Percentiles rank a stretch among this genome's conserved stretches.
phyloP scores from a whole-genome alignment of 148 eudicot genomes.

The Cornus kousa region DNA sequence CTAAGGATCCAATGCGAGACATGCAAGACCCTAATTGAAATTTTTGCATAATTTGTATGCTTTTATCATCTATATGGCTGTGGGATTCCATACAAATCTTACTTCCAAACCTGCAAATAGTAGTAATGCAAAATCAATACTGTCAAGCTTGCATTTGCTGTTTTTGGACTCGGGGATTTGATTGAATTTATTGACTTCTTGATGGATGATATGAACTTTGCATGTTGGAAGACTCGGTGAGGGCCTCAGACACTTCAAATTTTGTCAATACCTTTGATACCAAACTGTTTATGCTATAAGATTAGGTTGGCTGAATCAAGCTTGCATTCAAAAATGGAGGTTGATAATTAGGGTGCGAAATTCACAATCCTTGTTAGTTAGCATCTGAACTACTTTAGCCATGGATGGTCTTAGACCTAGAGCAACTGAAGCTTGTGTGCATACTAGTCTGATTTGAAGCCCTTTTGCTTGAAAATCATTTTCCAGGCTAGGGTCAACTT shows the following conservation, averaged over 20 bases:
- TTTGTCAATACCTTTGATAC: constrained; percentile 1
- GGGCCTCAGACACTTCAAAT: constrained; percentile 21
- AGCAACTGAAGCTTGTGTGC: constrained; percentile 51
- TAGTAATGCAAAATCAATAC: too few relatives aligned
- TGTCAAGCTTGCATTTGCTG: too few relatives aligned
- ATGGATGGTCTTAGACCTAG: constrained; percentile 54
- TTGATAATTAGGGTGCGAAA: constrained; percentile 47
- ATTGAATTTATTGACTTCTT: constrained; percentile 11
- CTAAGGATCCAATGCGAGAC: too few relatives aligned
- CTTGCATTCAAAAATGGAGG: constrained; percentile 46
- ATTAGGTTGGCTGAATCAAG: constrained; percentile 11
- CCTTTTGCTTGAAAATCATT: constrained; percentile 38
- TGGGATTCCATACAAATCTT: too few relatives aligned
- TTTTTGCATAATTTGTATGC: too few relatives aligned
- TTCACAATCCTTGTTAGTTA: constrained; percentile 24
- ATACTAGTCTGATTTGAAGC: constrained; percentile 43
- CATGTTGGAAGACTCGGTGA: constrained; percentile 29
- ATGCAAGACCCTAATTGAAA: too few relatives aligned
- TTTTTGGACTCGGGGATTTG: too few relatives aligned
- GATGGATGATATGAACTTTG: constrained; percentile 30
- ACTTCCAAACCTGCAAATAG: too few relatives aligned
- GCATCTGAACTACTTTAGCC: constrained; percentile 46
- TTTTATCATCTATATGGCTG: too few relatives aligned
- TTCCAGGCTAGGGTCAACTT: constrained; percentile 32
- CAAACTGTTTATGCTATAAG: constrained; percentile 20